phyloP scores from a whole-genome alignment of 2,329 filamentous ascomycete species.

The Apiospora koreana region DNA sequence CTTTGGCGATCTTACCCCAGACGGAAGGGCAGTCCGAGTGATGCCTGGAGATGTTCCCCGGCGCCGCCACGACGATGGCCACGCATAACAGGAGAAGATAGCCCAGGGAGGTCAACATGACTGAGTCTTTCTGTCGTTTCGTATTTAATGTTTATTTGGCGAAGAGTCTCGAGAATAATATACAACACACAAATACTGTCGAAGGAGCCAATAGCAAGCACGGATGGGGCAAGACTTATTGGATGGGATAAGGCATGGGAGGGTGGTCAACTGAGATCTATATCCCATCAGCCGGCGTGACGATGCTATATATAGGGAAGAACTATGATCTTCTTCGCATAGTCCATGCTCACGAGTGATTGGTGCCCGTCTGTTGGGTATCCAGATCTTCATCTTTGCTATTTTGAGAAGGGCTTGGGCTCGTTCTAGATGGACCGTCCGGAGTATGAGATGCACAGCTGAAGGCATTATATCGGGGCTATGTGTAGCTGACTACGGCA shows the following conservation, averaged over 20 bases:
- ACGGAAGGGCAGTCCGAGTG: constrained; percentile 22
- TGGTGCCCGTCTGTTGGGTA: not conserved
- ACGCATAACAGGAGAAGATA: not conserved
- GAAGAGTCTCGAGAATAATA: too few species aligned
- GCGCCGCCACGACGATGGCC: not conserved
- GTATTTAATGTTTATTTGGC: not conserved
- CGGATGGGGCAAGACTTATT: not conserved
- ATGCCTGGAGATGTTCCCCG: not conserved
- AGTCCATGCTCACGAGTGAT: too few species aligned
- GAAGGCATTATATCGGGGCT: not conserved
- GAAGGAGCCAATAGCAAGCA: not conserved
- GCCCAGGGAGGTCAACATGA: not conserved
- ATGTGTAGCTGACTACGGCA: not conserved
- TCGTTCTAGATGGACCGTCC: not conserved
- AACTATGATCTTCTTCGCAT: too few species aligned
- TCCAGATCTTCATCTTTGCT: not conserved
- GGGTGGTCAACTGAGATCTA: not conserved
- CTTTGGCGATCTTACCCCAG: constrained; percentile 27
- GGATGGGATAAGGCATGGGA: not conserved
- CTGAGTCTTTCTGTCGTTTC: not conserved
- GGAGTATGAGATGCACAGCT: not conserved
- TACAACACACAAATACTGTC: not conserved
- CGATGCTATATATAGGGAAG: not conserved
- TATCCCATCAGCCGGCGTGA: not conserved
- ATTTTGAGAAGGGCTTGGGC: not conserved